Evolutionary conservation across 179 eudicot genomes (phyloP), one percentile per base, ranked within the genome.

Genomic region (Heliamphora pulchella): DNA sequence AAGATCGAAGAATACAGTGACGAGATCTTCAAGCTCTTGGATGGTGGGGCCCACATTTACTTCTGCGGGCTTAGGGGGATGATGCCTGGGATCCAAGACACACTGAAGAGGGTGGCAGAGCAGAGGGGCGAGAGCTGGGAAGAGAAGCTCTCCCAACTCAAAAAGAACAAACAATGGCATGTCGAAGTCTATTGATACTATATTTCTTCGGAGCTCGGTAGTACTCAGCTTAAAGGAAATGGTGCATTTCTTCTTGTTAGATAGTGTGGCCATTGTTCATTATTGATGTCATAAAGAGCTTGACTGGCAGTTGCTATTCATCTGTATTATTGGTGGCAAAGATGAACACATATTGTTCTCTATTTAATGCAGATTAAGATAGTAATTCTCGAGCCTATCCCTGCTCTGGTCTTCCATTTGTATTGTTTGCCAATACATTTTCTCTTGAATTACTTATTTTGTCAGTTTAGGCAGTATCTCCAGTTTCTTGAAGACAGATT

Each of bases 121-220:
- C 86, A 89, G 84, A 88, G 98, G 76, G 98, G 98, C 3, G 98
- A 94, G 82, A 93, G 84, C 81, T 94, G 98, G 98, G 98, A 94
- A 5, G 87, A 82, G 79, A 94, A 89, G 82, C 93, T 94, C 9
- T 81, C 98, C 4, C 92, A 86, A 81, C 81, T 94, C 54, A 94
- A 94, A 87, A 93, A 93, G 93, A 94, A 93, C 85, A 93, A 93
- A 83, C 98, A 94, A 80, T 94, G 98, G 98, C 98, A 94, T 81
- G 97, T 94, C 10, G 98, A 94, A 88, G 98, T 94, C 7, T 94
- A 93, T 64, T 94, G 86, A 93, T 84, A 5, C 61, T 59, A 15
- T 5, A 53, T 51, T 53, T 9, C 76, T 43, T 44, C 3, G 8
- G 71, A 43, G 71, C 18, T 67, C 13, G 7, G 44, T 22, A 22